Evolutionary conservation across 2,329 filamentous ascomycete genomes (phyloP).

Genomic region (Ploettnerulaceae sp.): DNA sequence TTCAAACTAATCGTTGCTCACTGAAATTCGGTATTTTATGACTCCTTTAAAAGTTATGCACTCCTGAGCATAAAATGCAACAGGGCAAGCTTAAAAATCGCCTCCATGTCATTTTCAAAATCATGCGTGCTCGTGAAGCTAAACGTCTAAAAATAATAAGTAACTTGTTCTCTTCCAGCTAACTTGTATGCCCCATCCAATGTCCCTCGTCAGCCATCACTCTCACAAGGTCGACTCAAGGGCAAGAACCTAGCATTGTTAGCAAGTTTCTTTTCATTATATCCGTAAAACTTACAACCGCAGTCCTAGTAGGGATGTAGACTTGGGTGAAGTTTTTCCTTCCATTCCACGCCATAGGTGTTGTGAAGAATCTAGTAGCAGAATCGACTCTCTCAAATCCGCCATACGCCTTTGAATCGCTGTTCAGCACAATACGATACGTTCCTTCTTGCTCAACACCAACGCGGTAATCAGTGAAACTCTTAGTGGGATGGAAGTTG

Average conservation of each 20-base stretch:
- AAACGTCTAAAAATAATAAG: conserved; percentile 2
- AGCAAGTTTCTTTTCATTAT: background rate
- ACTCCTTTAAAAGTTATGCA: no score
- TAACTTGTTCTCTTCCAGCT: background rate
- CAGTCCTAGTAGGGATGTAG: conserved; percentile 80
- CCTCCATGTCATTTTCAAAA: no score
- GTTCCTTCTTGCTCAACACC: conserved; percentile 81
- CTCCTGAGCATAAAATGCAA: no score
- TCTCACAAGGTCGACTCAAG: conserved; percentile 34
- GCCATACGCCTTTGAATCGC: conserved; percentile 71
- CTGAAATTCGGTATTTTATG: no score
- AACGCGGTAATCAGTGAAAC: conserved; percentile 88
- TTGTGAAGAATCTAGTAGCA: conserved; percentile 86
- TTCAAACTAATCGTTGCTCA: no score
- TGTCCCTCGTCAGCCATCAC: no score
- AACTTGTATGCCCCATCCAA: background rate
- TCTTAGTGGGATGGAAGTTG: conserved; percentile 85
- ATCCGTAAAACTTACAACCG: conserved; percentile 57
- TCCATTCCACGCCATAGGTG: conserved; percentile 82
- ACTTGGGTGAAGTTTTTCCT: conserved; percentile 88
- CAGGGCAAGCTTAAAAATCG: no score
- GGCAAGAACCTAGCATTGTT: conserved; percentile 33
- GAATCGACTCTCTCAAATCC: conserved; percentile 74
- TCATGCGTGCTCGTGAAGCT: conserved; percentile 1
- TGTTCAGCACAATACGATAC: conserved; percentile 81